Base-by-base conservation (phyloP, 805 yeast species). In the Saccharomycopsis sp. region DNA sequence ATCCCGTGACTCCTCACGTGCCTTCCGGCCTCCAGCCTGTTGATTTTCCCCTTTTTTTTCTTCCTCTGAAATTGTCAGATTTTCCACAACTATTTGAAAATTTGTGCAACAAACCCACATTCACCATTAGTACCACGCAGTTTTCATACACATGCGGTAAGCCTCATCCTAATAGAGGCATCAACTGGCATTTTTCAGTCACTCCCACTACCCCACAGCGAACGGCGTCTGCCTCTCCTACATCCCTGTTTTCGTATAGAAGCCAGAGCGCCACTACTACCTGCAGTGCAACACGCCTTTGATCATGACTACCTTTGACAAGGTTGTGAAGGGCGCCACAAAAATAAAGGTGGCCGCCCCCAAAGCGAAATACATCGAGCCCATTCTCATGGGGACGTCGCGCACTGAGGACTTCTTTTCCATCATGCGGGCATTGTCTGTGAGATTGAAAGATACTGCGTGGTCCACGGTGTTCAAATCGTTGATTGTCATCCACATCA, bases 291-390 rank as follows among this genome's bases (percentile, higher is more conserved):
- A 14, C n/a, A n/a, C n/a, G n/a, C n/a, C n/a, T n/a, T 8, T 8
- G 46, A 54, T 14, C 21, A 59, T 61, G 63, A 52, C 63, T 9
- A 59, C 60, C n/a, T 59, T 53, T 23, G 63, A 61, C 14, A 61
- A 61, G 46, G 53, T 61, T 20, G 63, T 61, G 16, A 56, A 78
- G 78, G 85, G 89, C 52, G 90, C 89, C 55, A 84, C 90, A 15
- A 84, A 84, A 70, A 77, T 83, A 37, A 84, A 84, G 82, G 80
- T 89, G 73, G 98, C 98, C 9, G 97, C 98, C n/a, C 99, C 99
- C 4, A 94, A 94, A 72, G 87, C 95, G 44, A 94, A 94, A 70
- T 94, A 94, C 69, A 83, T 94, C 55, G 98, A 92, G 73, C 98
- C 98, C 1, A 89, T 94, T 55, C 76, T 94, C 34, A 78, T 74